Base-by-base conservation (phyloP, 2,329 filamentous ascomycete species). In the Cytospora chrysosperma region DNA sequence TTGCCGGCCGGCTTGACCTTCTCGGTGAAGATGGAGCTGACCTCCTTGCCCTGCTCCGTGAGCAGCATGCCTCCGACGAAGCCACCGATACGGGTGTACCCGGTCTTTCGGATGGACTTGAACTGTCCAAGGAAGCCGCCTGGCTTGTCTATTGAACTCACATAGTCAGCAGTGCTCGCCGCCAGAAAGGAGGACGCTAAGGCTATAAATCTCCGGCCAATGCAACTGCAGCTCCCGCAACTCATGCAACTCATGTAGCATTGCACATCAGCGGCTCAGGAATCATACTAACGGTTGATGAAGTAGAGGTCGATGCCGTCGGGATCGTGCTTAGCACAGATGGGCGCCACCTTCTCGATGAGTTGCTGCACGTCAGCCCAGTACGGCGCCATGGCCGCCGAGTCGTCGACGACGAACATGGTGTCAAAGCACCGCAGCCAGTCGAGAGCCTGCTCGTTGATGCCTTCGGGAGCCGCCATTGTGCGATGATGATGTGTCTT, bases 1-100 rank as follows among this genome's bases (percentile, higher is more conserved):
- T 61, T 67, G 52, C 70, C 70, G 56, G 67, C 69, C 10, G 70
- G 67, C 67, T 69, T 69, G 49, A 71, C 69, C 55, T 56, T 58
- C 17, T 65, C 65, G 64, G 70, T 68, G 64, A 71, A 70, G 43
- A 52, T 64, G 30, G 68, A 67, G 13, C 67, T 66, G 63, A 67
- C 70, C 60, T 70, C 69, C 56, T 67, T 64, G 57, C 67, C 66
- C 10, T 66, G 67, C 34, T 53, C 65, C 30, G 59, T 61, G 51
- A 61, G 59, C 37, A 61, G 15, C 59, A 61, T 61, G 27, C 59
- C 59, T 51, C 69, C 69, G 64, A 67, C 65, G 65, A 70, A 67
- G 53, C 69, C 60, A 56, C 69, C 59, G 12, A 61, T 61, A 17
- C 51, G 59, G 52, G 59, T 61, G 51, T 61, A 61, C 1, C 59